phyloP scores from a whole-genome alignment of 345 rosid genomes.

The Bruguiera sexangula region DNA sequence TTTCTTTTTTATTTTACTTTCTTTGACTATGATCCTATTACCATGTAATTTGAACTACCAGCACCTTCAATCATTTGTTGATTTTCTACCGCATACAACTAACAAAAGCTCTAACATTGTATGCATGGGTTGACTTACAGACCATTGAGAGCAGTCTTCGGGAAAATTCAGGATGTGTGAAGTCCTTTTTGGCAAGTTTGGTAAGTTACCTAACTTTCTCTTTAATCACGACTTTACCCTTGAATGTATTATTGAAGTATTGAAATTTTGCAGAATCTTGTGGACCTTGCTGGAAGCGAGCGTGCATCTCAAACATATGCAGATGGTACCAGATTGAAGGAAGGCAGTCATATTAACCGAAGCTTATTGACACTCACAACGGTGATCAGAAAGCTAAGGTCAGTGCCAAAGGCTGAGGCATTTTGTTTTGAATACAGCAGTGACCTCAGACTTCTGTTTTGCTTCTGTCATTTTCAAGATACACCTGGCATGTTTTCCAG shows the following conservation, averaged over 20 bases:
- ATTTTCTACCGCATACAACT: background rate
- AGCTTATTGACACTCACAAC: conserved; percentile 90
- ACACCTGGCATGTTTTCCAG: background rate
- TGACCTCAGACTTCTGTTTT: background rate
- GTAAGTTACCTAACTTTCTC: conserved; percentile 37
- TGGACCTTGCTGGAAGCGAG: conserved; percentile 99
- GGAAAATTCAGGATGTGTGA: conserved; percentile 68
- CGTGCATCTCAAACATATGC: conserved; percentile 86
- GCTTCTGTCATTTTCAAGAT: background rate
- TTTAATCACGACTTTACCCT: conserved; percentile 7
- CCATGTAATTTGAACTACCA: background rate
- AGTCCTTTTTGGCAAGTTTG: conserved; percentile 86
- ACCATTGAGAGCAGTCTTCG: conserved; percentile 81
- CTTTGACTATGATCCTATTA: background rate
- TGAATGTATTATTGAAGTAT: conserved; percentile 5
- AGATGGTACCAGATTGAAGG: conserved; percentile 78
- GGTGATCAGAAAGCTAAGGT: conserved; percentile 96
- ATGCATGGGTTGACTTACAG: conserved; percentile 37
- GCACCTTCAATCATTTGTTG: background rate
- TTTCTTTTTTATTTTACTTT: background rate
- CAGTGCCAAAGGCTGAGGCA: conserved; percentile 18
- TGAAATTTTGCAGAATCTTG: conserved; percentile 68
- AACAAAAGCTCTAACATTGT: conserved; percentile 17
- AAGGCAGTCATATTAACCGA: conserved; percentile 92
- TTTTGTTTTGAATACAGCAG: conserved; percentile 1